phyloP scores from a whole-genome alignment of 2,329 filamentous ascomycete species.

The Cladosporium velox region DNA sequence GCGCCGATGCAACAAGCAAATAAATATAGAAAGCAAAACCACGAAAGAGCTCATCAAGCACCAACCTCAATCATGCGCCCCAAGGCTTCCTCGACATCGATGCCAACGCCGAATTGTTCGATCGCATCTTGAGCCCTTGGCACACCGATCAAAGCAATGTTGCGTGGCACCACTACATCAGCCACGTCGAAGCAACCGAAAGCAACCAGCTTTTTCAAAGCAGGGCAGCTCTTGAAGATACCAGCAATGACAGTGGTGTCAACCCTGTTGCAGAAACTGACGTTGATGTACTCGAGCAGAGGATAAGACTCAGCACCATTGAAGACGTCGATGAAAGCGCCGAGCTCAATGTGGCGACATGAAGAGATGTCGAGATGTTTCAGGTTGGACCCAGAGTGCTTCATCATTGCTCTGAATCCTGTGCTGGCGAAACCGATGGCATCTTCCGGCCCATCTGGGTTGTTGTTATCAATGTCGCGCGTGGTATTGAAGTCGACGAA shows the following conservation, averaged over 20 bases:
- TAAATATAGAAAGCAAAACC: neutral
- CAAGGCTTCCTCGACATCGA: constrained; percentile 40
- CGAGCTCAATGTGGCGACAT: constrained; percentile 75
- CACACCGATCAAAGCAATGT: constrained; percentile 62
- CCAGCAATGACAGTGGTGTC: constrained; percentile 58
- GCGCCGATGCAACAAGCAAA: neutral
- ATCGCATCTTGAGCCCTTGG: constrained; percentile 60
- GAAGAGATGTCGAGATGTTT: constrained; percentile 74
- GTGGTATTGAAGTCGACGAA: constrained; percentile 76
- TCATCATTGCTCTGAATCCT: constrained; percentile 80
- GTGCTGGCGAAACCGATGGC: constrained; percentile 71
- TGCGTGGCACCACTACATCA: constrained; percentile 57
- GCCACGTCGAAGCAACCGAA: constrained; percentile 65
- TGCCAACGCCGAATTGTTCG: constrained; percentile 49
- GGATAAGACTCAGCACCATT: constrained; percentile 62
- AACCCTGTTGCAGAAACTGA: constrained; percentile 58
- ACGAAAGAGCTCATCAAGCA: neutral
- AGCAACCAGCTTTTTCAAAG: constrained; percentile 57
- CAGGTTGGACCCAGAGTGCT: constrained; percentile 71
- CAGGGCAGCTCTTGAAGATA: constrained; percentile 50
- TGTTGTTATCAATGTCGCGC: constrained; percentile 71
- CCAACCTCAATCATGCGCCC: constrained; percentile 35
- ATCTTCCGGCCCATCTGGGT: constrained; percentile 63
- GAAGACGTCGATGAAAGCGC: constrained; percentile 76
- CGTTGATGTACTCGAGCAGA: constrained; percentile 66